Evolutionary conservation across 805 yeast genomes (phyloP).

Genomic region (Schwanniomyces pseudopolymorphus): DNA sequence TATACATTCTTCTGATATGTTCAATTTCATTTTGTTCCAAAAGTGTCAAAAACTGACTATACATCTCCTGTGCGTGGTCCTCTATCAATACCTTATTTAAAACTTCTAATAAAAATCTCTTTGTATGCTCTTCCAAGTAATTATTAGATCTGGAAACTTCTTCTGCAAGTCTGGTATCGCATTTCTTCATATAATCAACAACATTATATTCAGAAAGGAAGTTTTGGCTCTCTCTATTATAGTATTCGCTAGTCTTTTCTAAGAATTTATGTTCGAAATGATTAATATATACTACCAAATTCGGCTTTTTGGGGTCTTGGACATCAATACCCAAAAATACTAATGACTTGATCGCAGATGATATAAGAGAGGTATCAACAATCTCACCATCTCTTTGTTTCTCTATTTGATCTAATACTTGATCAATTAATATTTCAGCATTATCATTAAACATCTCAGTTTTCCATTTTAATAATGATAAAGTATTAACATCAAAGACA

Average conservation of each 20-base stretch:
- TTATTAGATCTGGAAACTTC: slow-evolving; percentile 77
- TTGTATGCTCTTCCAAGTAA: slow-evolving; percentile 84
- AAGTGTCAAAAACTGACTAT: slow-evolving; percentile 72
- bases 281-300: slow-evolving; percentile 75
- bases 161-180: slow-evolving; percentile 77
- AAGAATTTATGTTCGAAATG: slow-evolving; percentile 78
- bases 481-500: slow-evolving; percentile 86
- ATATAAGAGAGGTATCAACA: slow-evolving; percentile 63
- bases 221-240: slow-evolving; percentile 62
- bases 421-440: slow-evolving; percentile 57
- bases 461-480: slow-evolving; percentile 87
- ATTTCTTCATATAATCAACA: slow-evolving; percentile 86
- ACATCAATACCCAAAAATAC: slow-evolving; percentile 89
- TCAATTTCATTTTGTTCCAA: slow-evolving; percentile 69
- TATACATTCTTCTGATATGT: slow-evolving; percentile 78
- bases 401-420: slow-evolving; percentile 74
- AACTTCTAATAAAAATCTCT: slow-evolving; percentile 70
- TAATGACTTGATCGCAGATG: slow-evolving; percentile 79
- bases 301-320: slow-evolving; percentile 83
- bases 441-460: slow-evolving; percentile 73
- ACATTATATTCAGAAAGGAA: slow-evolving; percentile 75
- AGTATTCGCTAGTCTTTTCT: slow-evolving; percentile 65
- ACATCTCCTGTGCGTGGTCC: slow-evolving; percentile 72
- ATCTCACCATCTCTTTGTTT: slow-evolving; percentile 77
- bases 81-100: slow-evolving; percentile 76